Percentiles rank a stretch among this genome's conserved stretches.
Conservation (phyloP, 2,329 filamentous ascomycete genomes). For the Emydomyces testavorans region DNA sequence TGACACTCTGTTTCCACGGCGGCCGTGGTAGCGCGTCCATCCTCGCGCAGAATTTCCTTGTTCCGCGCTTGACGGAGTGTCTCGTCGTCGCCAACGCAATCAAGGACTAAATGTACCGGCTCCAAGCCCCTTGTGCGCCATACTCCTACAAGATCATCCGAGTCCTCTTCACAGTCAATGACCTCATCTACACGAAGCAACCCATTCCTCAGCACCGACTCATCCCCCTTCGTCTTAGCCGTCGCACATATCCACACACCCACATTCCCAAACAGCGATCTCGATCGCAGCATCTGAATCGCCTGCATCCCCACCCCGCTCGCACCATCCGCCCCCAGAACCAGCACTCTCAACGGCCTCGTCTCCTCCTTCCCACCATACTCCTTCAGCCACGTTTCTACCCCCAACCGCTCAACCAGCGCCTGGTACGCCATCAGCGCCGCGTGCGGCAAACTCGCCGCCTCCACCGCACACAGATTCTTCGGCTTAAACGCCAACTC, state of each 20-base stretch:
- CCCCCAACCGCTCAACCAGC: constrained; percentile 28
- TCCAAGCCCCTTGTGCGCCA: constrained; percentile 26
- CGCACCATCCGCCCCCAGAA: constrained; percentile 27
- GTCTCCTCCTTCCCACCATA: constrained; percentile 2
- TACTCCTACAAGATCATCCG: constrained; percentile 24
- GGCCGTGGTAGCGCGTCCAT: constrained; percentile 21
- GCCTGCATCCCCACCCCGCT: constrained; percentile 30
- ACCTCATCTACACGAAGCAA: constrained; percentile 28
- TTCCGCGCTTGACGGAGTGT: constrained; percentile 28
- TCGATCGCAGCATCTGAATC: constrained; percentile 29
- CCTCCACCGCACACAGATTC: constrained; percentile 28
- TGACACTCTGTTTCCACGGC: constrained; percentile 3
- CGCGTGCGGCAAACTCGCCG: constrained; percentile 30
- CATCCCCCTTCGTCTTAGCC: constrained; percentile 24
- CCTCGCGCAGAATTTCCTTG: constrained; percentile 25
- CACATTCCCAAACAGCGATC: constrained; percentile 23
- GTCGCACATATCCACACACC: constrained; percentile 30
- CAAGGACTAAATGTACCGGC: constrained; percentile 33
- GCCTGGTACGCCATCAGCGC: constrained; percentile 35
- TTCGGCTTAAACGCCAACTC: constrained; percentile 31
- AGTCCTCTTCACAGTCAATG: constrained; percentile 18
- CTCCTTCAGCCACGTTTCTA: background rate
- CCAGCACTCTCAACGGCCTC: constrained; percentile 25
- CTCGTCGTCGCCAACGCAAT: constrained; percentile 27
- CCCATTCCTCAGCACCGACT: constrained; percentile 21